Conservation (phyloP, 1,284 basidiomycete genomes). For the Cerrena zonata region DNA sequence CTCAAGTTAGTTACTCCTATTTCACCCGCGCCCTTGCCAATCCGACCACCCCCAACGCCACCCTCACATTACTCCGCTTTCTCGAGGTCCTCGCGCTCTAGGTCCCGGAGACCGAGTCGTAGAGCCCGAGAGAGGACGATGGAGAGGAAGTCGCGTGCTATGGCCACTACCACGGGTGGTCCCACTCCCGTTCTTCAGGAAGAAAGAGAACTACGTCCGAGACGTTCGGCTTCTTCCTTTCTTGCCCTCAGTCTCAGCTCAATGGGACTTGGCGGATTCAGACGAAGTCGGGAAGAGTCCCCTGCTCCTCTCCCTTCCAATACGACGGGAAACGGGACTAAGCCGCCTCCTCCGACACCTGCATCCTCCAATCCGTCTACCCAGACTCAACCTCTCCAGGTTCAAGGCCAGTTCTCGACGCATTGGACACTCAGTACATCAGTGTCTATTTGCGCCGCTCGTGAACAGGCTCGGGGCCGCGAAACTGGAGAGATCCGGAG, state of each 20-base stretch:
- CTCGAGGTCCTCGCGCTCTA: conserved; percentile 1
- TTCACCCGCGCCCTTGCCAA: conserved; percentile 7
- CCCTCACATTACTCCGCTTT: neutral
- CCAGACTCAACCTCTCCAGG: conserved; percentile 15
- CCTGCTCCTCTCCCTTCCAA: neutral
- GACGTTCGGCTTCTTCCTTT: neutral
- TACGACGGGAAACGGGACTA: neutral
- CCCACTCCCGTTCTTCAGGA: neutral
- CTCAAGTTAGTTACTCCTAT: neutral
- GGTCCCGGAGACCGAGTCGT: conserved; percentile 3
- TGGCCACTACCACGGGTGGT: neutral
- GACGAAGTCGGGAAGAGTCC: neutral
- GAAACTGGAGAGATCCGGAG: conserved; percentile 31
- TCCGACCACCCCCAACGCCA: conserved; percentile 8
- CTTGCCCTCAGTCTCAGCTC: neutral
- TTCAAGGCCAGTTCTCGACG: conserved; percentile 19
- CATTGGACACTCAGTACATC: conserved; percentile 28
- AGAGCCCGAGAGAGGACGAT: neutral
- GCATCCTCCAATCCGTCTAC: conserved; percentile 6
- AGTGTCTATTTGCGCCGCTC: conserved; percentile 8
- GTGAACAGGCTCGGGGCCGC: conserved; percentile 11
- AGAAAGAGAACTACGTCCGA: neutral
- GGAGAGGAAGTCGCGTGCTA: conserved; percentile 3
- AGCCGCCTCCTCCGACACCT: conserved; percentile 9
- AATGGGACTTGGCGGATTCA: neutral